These are phyloP conservation scores for Tetrahymena thermophila DNA, from an alignment of 73 alveolate genomes.

Conservation along the genomic window DNA sequence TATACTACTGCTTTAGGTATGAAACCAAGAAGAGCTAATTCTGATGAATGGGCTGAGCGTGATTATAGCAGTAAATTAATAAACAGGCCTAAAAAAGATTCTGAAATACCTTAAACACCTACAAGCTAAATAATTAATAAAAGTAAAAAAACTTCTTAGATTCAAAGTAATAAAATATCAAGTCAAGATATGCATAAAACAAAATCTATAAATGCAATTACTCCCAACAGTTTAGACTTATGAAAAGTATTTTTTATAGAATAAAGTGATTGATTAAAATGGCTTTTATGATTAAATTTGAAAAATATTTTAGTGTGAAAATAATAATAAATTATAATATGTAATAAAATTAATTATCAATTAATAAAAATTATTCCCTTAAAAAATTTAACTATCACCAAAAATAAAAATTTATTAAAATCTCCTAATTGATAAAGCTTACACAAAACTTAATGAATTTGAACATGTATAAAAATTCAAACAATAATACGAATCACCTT, in stretches of 20 bases:
- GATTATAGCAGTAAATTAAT: neutral
- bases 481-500: too few species aligned
- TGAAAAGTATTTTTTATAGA: neutral
- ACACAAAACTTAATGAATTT: too few species aligned
- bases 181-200: neutral
- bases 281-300: too few species aligned
- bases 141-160: neutral
- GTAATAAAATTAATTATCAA: too few species aligned
- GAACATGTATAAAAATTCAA: too few species aligned
- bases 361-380: neutral
- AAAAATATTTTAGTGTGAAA: too few species aligned
- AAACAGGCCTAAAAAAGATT: neutral
- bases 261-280: too few species aligned
- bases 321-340: too few species aligned
- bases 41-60: neutral
- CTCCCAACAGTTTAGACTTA: neutral
- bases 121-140: neutral
- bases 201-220: neutral
- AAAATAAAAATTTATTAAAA: neutral
- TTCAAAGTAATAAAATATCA: neutral
- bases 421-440: neutral
- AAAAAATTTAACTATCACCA: neutral
- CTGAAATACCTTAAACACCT: neutral
- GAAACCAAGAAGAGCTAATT: neutral
- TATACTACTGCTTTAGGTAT: neutral